phyloP scores from a whole-genome alignment of 73 alveolate genomes.

The Tetrahymena elliotti region DNA sequence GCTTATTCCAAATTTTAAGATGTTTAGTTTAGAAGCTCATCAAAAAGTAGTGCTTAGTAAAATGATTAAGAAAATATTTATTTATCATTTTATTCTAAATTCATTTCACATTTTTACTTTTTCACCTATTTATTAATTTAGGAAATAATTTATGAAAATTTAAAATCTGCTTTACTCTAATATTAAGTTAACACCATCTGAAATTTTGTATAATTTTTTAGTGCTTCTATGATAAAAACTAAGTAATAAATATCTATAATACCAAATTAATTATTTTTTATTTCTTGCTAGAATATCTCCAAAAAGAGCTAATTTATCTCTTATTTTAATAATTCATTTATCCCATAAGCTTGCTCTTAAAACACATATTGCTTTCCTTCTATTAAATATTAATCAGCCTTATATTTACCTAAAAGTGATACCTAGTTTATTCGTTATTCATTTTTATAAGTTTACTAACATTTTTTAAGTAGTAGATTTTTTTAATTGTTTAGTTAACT shows the following conservation, averaged over 20 bases:
- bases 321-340: background rate
- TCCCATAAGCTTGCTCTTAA: background rate
- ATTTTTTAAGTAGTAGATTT: background rate
- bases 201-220: background rate
- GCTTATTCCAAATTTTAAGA: background rate
- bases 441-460: background rate
- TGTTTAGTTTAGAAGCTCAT: background rate
- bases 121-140: background rate
- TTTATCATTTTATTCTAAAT: background rate
- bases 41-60: background rate
- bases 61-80: background rate
- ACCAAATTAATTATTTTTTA: background rate
- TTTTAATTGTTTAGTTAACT: background rate
- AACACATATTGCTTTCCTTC: background rate
- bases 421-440: background rate
- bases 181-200: background rate
- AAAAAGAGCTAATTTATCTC: background rate
- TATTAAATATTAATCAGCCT: background rate
- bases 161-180: background rate
- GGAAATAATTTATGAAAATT: background rate
- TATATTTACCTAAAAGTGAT: background rate
- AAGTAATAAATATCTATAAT: background rate
- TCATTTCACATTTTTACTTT: no score
- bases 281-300: background rate
- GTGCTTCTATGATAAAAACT: background rate